These are phyloP conservation scores for Leccinum griseonigrum DNA, from an alignment of 1,284 basidiomycete species.

Conservation along the genomic window DNA sequence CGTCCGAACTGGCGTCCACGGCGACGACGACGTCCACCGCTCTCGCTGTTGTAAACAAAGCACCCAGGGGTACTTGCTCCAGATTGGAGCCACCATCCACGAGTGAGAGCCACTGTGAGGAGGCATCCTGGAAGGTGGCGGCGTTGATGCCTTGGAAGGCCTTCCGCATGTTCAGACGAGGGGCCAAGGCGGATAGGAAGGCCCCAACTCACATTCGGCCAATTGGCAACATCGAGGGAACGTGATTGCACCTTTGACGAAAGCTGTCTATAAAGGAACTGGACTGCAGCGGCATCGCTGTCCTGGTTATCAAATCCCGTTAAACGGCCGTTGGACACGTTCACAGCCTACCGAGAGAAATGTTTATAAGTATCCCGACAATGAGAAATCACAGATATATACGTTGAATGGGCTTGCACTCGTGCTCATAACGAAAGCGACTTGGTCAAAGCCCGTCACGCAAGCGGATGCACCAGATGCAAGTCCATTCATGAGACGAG, in stretches of 20 bases:
- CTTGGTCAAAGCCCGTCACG: slow-evolving; percentile 65
- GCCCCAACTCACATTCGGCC: slow-evolving; percentile 49
- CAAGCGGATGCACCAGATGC: slow-evolving; percentile 52
- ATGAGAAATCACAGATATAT: slow-evolving; percentile 10
- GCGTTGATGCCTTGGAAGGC: slow-evolving; percentile 52
- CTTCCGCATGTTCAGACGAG: slow-evolving; percentile 18
- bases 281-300: slow-evolving; percentile 39
- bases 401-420: slow-evolving; percentile 66
- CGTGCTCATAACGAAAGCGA: slow-evolving; percentile 62
- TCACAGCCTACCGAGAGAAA: slow-evolving; percentile 43
- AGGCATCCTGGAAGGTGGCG: slow-evolving; percentile 46
- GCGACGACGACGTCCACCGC: slow-evolving; percentile 68
- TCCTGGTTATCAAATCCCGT: slow-evolving; percentile 26
- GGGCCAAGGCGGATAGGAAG: not conserved
- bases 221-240: slow-evolving; percentile 62
- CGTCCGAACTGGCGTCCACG: slow-evolving; percentile 64
- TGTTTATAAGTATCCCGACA: not conserved
- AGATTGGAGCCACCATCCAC: slow-evolving; percentile 59
- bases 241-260: slow-evolving; percentile 45
- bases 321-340: slow-evolving; percentile 44
- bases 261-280: slow-evolving; percentile 48
- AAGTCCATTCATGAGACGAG: slow-evolving; percentile 50
- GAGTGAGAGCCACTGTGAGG: slow-evolving; percentile 50
- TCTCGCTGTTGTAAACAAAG: slow-evolving; percentile 62
- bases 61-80: slow-evolving; percentile 66